Conservation (phyloP, 177 flowering plant genomes). For the Vitis hybrid region DNA sequence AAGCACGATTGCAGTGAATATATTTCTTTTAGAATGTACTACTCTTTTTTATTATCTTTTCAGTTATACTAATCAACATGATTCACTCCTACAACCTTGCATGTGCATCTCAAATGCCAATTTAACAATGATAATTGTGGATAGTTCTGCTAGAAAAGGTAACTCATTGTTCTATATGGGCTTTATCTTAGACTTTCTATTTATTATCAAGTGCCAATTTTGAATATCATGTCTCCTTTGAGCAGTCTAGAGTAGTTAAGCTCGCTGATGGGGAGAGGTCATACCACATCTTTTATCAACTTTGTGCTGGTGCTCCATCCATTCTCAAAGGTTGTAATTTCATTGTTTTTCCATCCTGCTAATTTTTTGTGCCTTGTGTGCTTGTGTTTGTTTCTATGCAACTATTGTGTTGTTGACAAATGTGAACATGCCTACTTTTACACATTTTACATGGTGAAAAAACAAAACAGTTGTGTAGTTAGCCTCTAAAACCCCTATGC, state of each 20-base stretch:
- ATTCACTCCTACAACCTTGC: slow-evolving; percentile 10
- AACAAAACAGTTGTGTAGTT: no score
- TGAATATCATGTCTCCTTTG: slow-evolving; percentile 12
- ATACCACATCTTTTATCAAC: slow-evolving; percentile 91
- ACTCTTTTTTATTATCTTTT: neutral
- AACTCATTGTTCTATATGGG: slow-evolving; percentile 9
- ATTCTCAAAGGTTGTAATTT: slow-evolving; percentile 60
- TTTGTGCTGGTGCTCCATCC: slow-evolving; percentile 90
- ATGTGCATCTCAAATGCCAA: slow-evolving; percentile 17
- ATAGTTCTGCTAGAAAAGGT: slow-evolving; percentile 95
- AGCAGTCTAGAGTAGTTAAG: slow-evolving; percentile 93
- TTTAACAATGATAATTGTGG: slow-evolving; percentile 10
- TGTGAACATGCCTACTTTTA: no score
- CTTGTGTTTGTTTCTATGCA: neutral
- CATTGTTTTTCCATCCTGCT: neutral
- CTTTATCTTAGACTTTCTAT: slow-evolving; percentile 3
- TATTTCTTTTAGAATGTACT: neutral
- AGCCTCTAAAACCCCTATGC: no score
- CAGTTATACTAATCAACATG: slow-evolving; percentile 24
- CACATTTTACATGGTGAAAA: no score
- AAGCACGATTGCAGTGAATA: slow-evolving; percentile 29
- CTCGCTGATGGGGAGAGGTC: slow-evolving; percentile 79
- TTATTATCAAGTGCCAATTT: slow-evolving; percentile 4
- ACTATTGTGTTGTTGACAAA: neutral
- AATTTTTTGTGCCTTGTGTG: neutral